Conservation (phyloP, 768 basidiomycete species). For the Termitomyces sp. region DNA sequence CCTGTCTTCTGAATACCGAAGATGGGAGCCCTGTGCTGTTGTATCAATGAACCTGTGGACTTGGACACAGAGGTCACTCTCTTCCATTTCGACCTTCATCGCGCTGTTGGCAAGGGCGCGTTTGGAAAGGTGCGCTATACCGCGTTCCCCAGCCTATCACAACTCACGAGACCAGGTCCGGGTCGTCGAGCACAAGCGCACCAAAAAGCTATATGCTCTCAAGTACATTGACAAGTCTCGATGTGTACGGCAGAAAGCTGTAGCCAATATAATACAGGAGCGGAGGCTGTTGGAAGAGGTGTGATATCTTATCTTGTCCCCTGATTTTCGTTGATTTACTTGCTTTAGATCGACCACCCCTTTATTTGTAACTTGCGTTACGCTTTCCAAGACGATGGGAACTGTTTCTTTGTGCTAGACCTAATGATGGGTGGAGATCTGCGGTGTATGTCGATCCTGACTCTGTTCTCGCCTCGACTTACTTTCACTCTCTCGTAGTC, state of each 20-base stretch:
- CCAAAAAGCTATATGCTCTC: constrained; percentile 89
- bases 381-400: constrained; percentile 96
- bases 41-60: constrained; percentile 77
- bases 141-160: constrained; percentile 9
- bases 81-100: constrained; percentile 95
- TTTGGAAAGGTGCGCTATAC: constrained; percentile 84
- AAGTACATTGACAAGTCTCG: constrained; percentile 98
- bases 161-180: constrained; percentile 61
- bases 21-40: constrained; percentile 56
- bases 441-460: constrained; percentile 59
- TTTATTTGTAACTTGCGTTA: constrained; percentile 90
- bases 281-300: constrained; percentile 92
- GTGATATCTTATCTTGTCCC: constrained; percentile 14
- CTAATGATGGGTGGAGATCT: constrained; percentile 96
- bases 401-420: constrained; percentile 97
- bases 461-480: constrained; percentile 3
- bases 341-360: constrained; percentile 75
- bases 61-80: constrained; percentile 84
- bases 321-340: constrained; percentile 9
- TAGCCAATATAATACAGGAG: constrained; percentile 94
- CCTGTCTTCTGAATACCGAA: constrained; percentile 29
- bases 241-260: constrained; percentile 87
- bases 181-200: constrained; percentile 94
- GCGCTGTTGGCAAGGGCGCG: constrained; percentile 94
- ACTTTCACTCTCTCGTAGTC: constrained; percentile 43